Evolutionary conservation across 2,329 filamentous ascomycete genomes (phyloP), one percentile per base, ranked within the genome.

Genomic region (Xylaria sp.): DNA sequence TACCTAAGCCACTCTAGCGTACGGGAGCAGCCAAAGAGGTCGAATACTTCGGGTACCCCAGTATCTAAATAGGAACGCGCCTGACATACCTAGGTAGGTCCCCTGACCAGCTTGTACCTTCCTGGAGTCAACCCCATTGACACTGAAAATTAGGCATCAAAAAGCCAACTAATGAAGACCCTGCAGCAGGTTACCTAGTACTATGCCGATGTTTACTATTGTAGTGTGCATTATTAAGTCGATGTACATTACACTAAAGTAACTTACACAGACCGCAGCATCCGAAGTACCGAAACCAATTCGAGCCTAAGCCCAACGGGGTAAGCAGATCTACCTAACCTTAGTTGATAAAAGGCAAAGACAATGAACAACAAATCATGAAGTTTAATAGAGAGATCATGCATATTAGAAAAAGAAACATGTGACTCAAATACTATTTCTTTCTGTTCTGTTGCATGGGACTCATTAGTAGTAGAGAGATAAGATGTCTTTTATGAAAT

Each of bases 1-100:
- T 44, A 44, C 18, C 41, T 48, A 48, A 48, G 44, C 5, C 20
- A 48, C 44, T 18, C 9, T 58, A 52, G 32, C 8, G 65, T 61
- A 73, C 73, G 72, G 70, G 74, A 74, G 73, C 74, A 70, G 74
- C 72, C 65, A 73, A 73, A 71, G 56, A n/a, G 18, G 25, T 32
- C 32, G 50, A 32, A 52, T 52, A 44, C 4, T 51, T 2, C 48
- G 25, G 25, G 58, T 54, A 34, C 50, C 51, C 3, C 23, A 25
- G 23, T 34, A 50, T 62, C 13, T 39, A 28, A 25, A 3, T 18
- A 50, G 13, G 5, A 15, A 37, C 51, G 48, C 41, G 41, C 37
- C 48, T 59, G n/a, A 34, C 56, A 58, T 12, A n/a, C n/a, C n/a
- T n/a, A n/a, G n/a, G n/a, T n/a, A n/a, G 52, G 56, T 50, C 63